Conservation (phyloP, 306 rosid genomes). For the Pyrus pyrifolia region DNA sequence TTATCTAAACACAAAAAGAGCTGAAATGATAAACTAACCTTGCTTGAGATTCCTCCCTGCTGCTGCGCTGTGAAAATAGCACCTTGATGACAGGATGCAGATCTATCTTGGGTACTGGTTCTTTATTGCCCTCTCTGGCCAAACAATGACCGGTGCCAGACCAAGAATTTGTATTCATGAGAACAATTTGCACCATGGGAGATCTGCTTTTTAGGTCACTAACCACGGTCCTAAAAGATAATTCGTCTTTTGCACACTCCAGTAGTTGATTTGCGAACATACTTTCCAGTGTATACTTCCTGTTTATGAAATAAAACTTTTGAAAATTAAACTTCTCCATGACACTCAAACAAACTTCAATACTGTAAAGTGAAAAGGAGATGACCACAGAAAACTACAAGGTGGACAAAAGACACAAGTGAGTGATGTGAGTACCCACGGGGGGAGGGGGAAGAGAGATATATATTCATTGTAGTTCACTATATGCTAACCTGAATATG, state of each 20-base stretch:
- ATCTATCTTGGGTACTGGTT: slow-evolving; percentile 36
- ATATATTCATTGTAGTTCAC: not conserved
- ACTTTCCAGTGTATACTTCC: slow-evolving; percentile 62
- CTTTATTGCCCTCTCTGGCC: slow-evolving; percentile 21
- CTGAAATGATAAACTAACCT: slow-evolving; percentile 40
- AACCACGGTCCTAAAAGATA: slow-evolving; percentile 73
- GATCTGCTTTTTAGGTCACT: slow-evolving; percentile 59
- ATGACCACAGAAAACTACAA: not conserved
- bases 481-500: slow-evolving; percentile 59
- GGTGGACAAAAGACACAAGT: not conserved
- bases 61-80: slow-evolving; percentile 52
- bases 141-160: slow-evolving; percentile 51
- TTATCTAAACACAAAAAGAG: not conserved
- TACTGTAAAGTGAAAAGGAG: not conserved
- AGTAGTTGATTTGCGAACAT: slow-evolving; percentile 73
- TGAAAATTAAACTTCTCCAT: slow-evolving; percentile 2
- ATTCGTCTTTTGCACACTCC: slow-evolving; percentile 69
- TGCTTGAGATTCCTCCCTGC: slow-evolving; percentile 41
- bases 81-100: slow-evolving; percentile 64
- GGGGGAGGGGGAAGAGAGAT: not conserved
- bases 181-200: slow-evolving; percentile 61
- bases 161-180: slow-evolving; percentile 72
- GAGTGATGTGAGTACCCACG: not conserved
- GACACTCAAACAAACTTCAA: slow-evolving; percentile 10
- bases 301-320: slow-evolving; percentile 25